Evolutionary conservation across 495 filamentous ascomycete genomes (phyloP), one percentile per base, ranked within the genome.

Genomic region (Aspergillus saccharolyticus): DNA sequence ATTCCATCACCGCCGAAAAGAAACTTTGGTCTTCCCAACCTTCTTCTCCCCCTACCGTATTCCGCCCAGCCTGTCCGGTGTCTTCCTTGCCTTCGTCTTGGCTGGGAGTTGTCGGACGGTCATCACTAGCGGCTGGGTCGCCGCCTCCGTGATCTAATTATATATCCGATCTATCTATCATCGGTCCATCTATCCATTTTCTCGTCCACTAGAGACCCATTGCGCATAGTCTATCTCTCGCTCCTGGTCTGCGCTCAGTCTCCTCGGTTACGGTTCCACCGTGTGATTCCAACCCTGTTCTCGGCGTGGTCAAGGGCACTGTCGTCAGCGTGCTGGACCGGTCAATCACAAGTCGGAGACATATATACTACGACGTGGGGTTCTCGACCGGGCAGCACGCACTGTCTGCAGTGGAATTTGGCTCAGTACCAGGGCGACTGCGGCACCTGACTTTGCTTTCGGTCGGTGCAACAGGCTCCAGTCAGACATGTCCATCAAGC

Each of bases 401-500:
- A 39, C 30, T 47, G 54, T 49, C 54, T 49, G 49, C 48, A 22
- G 28, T 18, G 20, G 39, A 42, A 24, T 43, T 54, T 55, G 52
- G 55, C 53, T 55, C 47, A 54, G 54, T 30, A 50, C 44, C 45
- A 44, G 18, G 46, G 52, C 22, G 45, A 53, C 50, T 39, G 58
- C 43, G 49, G 24, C 49, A 61, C 56, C 33, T 39, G 45, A 52
- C 52, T 39, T 54, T 17, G 55, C 55, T 50, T 54, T 43, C 42
- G 28, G 53, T 53, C 8, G 44, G 54, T 51, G 48, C 44, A 42
- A 46, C 50, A 14, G 46, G 33, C 33, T 39, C 33, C 2, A 39
- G 33, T 39, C 33, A 39, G 33, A 39, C 25, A 65, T 90, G 87
- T 90, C 87, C 64, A 69, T 90, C 69, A 90, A 90, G 71, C 86